These are phyloP conservation scores for Chaetomium sp. DNA, from an alignment of 2,329 filamentous ascomycete genomes.

Conservation along the genomic window DNA sequence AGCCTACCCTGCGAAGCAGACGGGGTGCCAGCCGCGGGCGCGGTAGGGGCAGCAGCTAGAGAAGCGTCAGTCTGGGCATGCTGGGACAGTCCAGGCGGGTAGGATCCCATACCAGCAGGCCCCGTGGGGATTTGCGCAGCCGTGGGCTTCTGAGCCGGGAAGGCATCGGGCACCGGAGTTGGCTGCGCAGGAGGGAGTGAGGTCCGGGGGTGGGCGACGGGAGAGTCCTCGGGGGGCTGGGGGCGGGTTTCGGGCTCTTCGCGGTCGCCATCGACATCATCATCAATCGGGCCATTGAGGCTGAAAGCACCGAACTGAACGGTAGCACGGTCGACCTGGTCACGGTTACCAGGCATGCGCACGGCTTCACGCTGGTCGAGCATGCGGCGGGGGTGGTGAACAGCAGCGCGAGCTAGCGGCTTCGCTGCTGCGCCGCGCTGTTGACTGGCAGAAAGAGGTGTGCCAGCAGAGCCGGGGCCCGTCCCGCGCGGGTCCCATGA, in stretches of 20 bases:
- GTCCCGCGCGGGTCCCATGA: slow-evolving; percentile 67
- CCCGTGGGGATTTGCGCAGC: slow-evolving; percentile 39
- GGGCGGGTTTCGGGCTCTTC: slow-evolving; percentile 93
- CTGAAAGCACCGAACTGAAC: slow-evolving; percentile 97
- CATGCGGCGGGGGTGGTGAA: slow-evolving; percentile 78
- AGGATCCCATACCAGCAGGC: slow-evolving; percentile 29
- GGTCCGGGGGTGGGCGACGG: slow-evolving; percentile 75
- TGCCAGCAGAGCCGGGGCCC: slow-evolving; percentile 54
- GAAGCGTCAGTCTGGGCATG: slow-evolving; percentile 16
- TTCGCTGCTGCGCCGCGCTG: slow-evolving; percentile 67
- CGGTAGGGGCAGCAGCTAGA: slow-evolving; percentile 28
- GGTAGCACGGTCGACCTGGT: slow-evolving; percentile 75
- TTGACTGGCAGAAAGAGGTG: slow-evolving; percentile 58
- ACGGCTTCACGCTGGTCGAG: slow-evolving; percentile 96
- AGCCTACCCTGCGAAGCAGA: slow-evolving; percentile 33
- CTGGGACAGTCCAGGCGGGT: slow-evolving; percentile 3
- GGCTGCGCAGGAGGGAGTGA: slow-evolving; percentile 71
- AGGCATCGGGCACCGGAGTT: slow-evolving; percentile 48
- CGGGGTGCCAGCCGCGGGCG: slow-evolving; percentile 29
- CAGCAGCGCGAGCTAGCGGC: slow-evolving; percentile 67
- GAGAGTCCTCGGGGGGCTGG: slow-evolving; percentile 89
- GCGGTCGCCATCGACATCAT: slow-evolving; percentile 87
- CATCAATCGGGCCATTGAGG: slow-evolving; percentile 66
- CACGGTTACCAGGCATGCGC: slow-evolving; percentile 95
- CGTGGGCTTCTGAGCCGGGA: slow-evolving; percentile 49